Base-by-base conservation (phyloP, 176 grass and related monocot genomes). In the Hordeum vulgare region DNA sequence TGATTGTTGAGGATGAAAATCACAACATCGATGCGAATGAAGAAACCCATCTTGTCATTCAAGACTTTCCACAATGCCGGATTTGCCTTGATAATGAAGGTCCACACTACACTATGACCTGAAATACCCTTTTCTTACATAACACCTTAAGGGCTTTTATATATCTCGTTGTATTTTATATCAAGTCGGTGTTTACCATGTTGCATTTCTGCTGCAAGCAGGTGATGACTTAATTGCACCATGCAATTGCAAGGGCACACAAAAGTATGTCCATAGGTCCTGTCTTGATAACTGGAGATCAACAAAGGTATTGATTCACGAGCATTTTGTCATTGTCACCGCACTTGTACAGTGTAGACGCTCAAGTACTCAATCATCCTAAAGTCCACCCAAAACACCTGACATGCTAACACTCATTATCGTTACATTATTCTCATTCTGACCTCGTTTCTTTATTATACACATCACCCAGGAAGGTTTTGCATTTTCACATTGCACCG, bases 241-340 rank as follows among this genome's bases (percentile, higher is more conserved):
- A 26, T 98, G 96, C 85, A 83, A 86, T 78, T 98, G 96, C 72
- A 95, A 88, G 81, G 93, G 96, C 65, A 98, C 96, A 78, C 96
- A 98, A 68, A 98, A 98, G 56, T 98, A 92, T 88, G 96, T 98
- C 41, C 96, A 98, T 66, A 81, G 96, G 75, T 90, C 93, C 27
- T 98, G 96, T 82, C 93, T 98, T 77, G 96, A 98, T 83, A 89
- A 95, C 61, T 98, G 96, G 96, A 93, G 96, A 86, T 98, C 96
- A 64, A 98, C 93, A 59, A 98, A 98, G 91, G 96, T 95, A 81
- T 56, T 42, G 35, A 78, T 66, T 84, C 27, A 37, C 66, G 53
- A 71, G 51, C 49, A 80, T 84, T 21, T 21, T 75, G 0, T 53
- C 70, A 44, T 66, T 56, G 73, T 37, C 1, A 63, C 42, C 9